phyloP scores from a whole-genome alignment of 1,284 basidiomycete species.

The Ganoderma lucidum region DNA sequence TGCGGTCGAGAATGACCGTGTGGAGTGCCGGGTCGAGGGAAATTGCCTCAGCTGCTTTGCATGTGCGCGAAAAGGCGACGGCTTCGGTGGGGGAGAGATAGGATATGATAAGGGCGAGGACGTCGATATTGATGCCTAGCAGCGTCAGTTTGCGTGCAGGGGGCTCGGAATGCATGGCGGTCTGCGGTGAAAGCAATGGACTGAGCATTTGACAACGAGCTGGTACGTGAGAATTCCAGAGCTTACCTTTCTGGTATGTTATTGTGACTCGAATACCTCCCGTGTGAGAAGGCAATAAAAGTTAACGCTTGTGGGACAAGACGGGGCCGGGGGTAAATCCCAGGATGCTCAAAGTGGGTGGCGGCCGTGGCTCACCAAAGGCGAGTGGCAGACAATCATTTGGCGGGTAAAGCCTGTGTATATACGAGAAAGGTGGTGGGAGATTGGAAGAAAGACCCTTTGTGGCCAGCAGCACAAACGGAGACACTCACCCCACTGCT shows the following conservation, averaged over 20 bases:
- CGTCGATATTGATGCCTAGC: conserved; percentile 15
- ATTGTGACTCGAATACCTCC: not conserved
- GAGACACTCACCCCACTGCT: not conserved
- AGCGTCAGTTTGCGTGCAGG: conserved; percentile 4
- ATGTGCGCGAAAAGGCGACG: conserved; percentile 18
- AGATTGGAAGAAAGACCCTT: not conserved
- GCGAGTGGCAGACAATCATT: not conserved
- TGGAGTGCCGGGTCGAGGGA: conserved; percentile 22
- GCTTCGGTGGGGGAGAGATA: conserved; percentile 19
- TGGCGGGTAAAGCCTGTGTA: not conserved
- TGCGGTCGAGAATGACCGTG: conserved; percentile 19
- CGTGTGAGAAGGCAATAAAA: not conserved
- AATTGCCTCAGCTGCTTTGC: conserved; percentile 13
- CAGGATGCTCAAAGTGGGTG: not conserved
- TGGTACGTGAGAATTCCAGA: not conserved
- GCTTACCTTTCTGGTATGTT: not conserved
- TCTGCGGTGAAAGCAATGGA: not conserved
- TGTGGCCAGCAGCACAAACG: conserved; percentile 1
- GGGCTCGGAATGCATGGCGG: not conserved
- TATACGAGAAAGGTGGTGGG: not conserved
- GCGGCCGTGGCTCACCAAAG: not conserved
- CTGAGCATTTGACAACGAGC: not conserved
- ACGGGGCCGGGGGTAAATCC: not conserved
- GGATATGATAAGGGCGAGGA: conserved; percentile 19
- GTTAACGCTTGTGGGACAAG: not conserved